Percentiles rank a stretch among this genome's conserved stretches.
phyloP scores from a whole-genome alignment of 345 rosid species.

The Populus ilicifolia region DNA sequence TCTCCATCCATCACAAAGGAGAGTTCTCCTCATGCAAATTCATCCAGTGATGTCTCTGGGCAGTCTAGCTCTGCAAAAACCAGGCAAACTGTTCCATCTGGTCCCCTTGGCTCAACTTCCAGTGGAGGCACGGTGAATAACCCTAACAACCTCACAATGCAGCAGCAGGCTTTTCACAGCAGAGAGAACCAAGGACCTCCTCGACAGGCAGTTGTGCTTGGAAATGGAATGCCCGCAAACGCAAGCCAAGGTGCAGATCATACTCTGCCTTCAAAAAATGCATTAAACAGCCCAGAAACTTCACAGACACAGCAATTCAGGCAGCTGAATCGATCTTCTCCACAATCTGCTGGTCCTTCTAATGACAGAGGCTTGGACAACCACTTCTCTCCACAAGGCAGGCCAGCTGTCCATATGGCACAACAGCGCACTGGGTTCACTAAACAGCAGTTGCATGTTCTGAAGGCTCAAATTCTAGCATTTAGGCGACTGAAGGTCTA shows the following conservation, averaged over 20 bases:
- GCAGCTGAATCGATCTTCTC: constrained; percentile 56
- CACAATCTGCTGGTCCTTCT: constrained; percentile 49
- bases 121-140: constrained; percentile 43
- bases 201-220: constrained; percentile 45
- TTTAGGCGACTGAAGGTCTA: constrained; percentile 90
- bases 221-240: constrained; percentile 67
- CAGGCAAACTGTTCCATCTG: constrained; percentile 43
- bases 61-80: constrained; percentile 71
- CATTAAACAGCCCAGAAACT: constrained; percentile 45
- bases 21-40: constrained; percentile 70
- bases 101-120: constrained; percentile 56
- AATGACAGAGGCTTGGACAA: constrained; percentile 42
- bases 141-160: constrained; percentile 44
- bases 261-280: constrained; percentile 46
- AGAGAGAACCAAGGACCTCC: constrained; percentile 64
- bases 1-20: constrained; percentile 65
- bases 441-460: constrained; percentile 92
- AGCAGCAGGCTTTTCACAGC: constrained; percentile 55
- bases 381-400: constrained; percentile 45
- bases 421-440: constrained; percentile 71
- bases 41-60: constrained; percentile 71
- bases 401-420: constrained; percentile 46
- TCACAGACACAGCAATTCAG: constrained; percentile 59
- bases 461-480: constrained; percentile 95
- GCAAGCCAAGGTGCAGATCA: constrained; percentile 53